Percentiles rank a stretch among this genome's conserved stretches.
Evolutionary conservation across 345 rosid species (phyloP).

Genomic region (Eucalyptus marginata): DNA sequence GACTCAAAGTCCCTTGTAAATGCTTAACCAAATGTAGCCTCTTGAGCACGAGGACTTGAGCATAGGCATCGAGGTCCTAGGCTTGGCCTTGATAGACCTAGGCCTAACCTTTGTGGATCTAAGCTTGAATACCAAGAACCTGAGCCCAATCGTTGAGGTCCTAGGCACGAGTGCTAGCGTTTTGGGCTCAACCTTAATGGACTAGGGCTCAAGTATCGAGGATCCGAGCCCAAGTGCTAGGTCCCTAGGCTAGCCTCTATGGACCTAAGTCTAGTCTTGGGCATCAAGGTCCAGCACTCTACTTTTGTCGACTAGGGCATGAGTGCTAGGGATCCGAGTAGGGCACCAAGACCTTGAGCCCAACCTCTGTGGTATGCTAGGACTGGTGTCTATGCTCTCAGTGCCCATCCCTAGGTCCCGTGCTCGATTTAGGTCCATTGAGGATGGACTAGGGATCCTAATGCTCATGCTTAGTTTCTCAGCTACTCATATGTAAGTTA

Average conservation of each 20-base stretch:
- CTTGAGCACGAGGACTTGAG: background rate
- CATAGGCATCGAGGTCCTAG: background rate
- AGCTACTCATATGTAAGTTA: too few relatives aligned
- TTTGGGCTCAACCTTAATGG: background rate
- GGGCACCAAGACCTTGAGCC: background rate
- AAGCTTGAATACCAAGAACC: background rate
- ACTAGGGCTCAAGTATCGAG: too few relatives aligned
- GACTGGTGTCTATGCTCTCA: background rate
- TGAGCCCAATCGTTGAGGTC: background rate
- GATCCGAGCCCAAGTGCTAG: background rate
- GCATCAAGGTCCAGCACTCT: background rate
- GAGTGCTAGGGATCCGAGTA: background rate
- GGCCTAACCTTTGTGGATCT: background rate
- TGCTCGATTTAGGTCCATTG: accelerated
- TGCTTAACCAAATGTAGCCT: too few relatives aligned
- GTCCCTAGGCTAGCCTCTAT: background rate
- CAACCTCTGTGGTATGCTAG: background rate
- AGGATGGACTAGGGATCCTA: background rate
- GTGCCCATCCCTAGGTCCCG: background rate
- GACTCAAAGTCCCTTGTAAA: too few relatives aligned
- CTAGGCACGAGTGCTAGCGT: accelerated
- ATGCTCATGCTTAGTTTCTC: background rate
- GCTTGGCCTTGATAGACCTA: too few relatives aligned
- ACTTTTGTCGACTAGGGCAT: background rate
- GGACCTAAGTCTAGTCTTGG: background rate